phyloP scores from a whole-genome alignment of 192 early-diverging fungal species.

The Backusella tarrabulga region DNA sequence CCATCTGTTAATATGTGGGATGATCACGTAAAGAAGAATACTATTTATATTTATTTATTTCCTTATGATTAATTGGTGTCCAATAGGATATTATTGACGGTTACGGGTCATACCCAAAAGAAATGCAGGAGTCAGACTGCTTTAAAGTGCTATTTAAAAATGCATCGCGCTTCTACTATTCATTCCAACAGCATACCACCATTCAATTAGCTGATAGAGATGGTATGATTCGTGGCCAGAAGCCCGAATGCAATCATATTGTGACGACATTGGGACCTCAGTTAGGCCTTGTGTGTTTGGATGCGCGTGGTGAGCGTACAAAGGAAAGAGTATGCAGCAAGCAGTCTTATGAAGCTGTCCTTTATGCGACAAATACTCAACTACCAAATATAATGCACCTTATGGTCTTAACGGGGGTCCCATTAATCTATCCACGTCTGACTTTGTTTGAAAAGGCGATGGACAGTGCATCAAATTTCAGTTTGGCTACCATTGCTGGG shows the following conservation, averaged over 20 bases:
- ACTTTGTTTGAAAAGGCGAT: constrained; percentile 64
- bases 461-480: constrained; percentile 42
- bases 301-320: constrained; percentile 73
- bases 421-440: constrained; percentile 72
- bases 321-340: constrained; percentile 56
- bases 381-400: constrained; percentile 51
- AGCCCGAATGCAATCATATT: constrained; percentile 42
- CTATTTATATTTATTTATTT: too few species aligned
- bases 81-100: constrained; percentile 70
- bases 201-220: constrained; percentile 36
- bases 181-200: constrained; percentile 80
- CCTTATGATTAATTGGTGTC: background rate
- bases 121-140: constrained; percentile 61
- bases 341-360: constrained; percentile 57
- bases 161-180: constrained; percentile 70
- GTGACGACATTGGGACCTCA: constrained; percentile 63
- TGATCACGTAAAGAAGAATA: constrained; percentile 58
- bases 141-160: constrained; percentile 56
- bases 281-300: constrained; percentile 62
- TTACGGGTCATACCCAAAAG: constrained; percentile 74
- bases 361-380: constrained; percentile 40
- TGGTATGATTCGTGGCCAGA: constrained; percentile 29
- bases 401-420: constrained; percentile 67
- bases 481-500: constrained; percentile 18
- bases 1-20: constrained; percentile 76